phyloP scores from a whole-genome alignment of 2,329 filamentous ascomycete genomes.

The Bimuria novae-zelandiae region DNA sequence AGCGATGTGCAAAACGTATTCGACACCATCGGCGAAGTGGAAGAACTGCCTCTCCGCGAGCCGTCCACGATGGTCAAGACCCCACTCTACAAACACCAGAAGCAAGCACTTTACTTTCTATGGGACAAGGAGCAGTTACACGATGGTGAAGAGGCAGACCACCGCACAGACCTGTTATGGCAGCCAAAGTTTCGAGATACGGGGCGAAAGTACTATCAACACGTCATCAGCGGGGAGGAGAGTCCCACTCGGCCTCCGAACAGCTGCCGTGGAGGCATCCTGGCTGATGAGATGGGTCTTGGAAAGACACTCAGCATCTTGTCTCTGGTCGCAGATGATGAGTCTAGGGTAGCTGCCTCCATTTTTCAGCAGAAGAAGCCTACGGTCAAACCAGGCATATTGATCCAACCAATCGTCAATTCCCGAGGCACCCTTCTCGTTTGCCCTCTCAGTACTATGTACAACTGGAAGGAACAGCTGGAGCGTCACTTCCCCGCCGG shows the following conservation, averaged over 20 bases:
- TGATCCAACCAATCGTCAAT: slow-evolving; percentile 58
- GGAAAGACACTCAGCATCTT: slow-evolving; percentile 74
- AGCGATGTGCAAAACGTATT: slow-evolving; percentile 86
- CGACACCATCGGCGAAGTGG: slow-evolving; percentile 76
- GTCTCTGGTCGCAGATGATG: slow-evolving; percentile 67
- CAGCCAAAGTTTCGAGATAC: slow-evolving; percentile 62
- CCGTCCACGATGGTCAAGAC: slow-evolving; percentile 67
- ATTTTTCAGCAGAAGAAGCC: slow-evolving; percentile 64
- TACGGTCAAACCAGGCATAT: slow-evolving; percentile 23
- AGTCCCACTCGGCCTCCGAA: slow-evolving; percentile 38
- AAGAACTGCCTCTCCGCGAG: slow-evolving; percentile 76
- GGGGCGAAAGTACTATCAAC: slow-evolving; percentile 70
- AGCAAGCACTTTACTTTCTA: slow-evolving; percentile 89
- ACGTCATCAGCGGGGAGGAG: slow-evolving; percentile 76
- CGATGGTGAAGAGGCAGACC: slow-evolving; percentile 64
- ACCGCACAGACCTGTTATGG: slow-evolving; percentile 77
- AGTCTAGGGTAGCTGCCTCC: slow-evolving; percentile 64
- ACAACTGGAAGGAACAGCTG: slow-evolving; percentile 95
- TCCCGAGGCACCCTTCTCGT: slow-evolving; percentile 82
- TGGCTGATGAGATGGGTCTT: slow-evolving; percentile 58
- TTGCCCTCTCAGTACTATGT: slow-evolving; percentile 86
- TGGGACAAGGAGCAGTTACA: slow-evolving; percentile 72
- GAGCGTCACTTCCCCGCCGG: slow-evolving; percentile 73
- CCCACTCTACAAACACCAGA: slow-evolving; percentile 80
- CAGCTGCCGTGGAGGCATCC: slow-evolving; percentile 52